Percentiles rank a stretch among this genome's conserved stretches.
phyloP scores from a whole-genome alignment of 306 rosid species.

The Ammopiptanthus mongolicus region DNA sequence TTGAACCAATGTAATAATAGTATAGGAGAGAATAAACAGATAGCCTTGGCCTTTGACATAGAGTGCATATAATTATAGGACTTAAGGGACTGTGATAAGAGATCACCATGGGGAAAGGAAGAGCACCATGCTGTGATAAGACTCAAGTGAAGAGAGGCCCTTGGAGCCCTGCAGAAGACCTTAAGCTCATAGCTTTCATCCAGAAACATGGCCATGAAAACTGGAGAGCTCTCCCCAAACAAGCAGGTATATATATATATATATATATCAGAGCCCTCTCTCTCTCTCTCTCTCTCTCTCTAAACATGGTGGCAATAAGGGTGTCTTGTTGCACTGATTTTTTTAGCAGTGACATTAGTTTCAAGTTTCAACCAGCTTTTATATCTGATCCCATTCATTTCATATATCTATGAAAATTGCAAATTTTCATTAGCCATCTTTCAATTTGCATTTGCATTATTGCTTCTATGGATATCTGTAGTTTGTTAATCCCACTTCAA shows the following conservation, averaged over 20 bases:
- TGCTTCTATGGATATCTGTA: background rate
- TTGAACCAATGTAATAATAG: background rate
- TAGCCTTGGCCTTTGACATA: background rate
- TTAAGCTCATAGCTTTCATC: constrained; percentile 75
- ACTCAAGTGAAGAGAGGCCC: constrained; percentile 90
- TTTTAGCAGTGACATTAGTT: background rate
- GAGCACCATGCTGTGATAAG: constrained; percentile 94
- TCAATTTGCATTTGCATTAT: constrained; percentile 3
- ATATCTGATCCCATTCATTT: constrained; percentile 1
- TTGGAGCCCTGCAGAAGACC: constrained; percentile 89
- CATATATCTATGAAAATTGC: background rate
- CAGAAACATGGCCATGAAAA: constrained; percentile 92
- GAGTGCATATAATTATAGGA: background rate
- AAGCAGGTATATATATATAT: constrained; percentile 54
- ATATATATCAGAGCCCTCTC: background rate
- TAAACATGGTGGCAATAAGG: background rate
- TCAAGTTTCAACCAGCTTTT: background rate
- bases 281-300: background rate
- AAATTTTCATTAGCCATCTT: background rate
- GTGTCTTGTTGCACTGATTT: background rate
- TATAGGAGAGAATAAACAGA: constrained; percentile 3
- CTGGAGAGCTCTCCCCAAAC: constrained; percentile 94
- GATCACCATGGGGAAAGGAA: constrained; percentile 80
- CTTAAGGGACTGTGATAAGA: background rate
- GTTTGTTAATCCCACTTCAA: background rate